These are phyloP conservation scores for Yamadazyma kitorensis DNA, from an alignment of 805 yeast species.

Conservation along the genomic window DNA sequence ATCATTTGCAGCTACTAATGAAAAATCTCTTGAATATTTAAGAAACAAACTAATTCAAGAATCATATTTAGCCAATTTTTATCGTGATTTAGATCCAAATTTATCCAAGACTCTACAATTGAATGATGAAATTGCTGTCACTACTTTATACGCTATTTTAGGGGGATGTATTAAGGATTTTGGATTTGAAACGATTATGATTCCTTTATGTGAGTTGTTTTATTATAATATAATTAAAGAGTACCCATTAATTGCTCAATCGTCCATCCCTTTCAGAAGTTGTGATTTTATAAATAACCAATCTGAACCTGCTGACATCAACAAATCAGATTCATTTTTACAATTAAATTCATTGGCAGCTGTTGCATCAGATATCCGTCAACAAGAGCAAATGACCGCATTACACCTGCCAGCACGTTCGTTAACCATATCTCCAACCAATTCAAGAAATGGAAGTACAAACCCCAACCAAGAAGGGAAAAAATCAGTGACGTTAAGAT, in stretches of 20 bases:
- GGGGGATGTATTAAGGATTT: constrained; percentile 77
- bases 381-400: constrained; percentile 5
- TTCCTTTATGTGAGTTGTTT: constrained; percentile 65
- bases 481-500: constrained; percentile 43
- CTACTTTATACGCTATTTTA: constrained; percentile 54
- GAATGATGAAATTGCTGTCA: constrained; percentile 50
- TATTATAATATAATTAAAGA: constrained; percentile 58
- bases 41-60: constrained; percentile 43
- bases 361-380: constrained; percentile 22
- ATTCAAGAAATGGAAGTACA: constrained; percentile 29
- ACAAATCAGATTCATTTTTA: constrained; percentile 12
- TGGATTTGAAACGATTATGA: constrained; percentile 70
- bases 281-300: constrained; percentile 1
- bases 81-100: constrained; percentile 45
- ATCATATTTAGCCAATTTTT: constrained; percentile 40
- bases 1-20: constrained; percentile 52
- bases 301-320: no score
- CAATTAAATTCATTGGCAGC: constrained; percentile 32
- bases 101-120: constrained; percentile 10
- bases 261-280: constrained; percentile 25
- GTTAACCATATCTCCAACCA: constrained; percentile 4
- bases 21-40: constrained; percentile 53
- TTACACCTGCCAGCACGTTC: not conserved
- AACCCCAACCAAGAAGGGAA: constrained; percentile 6
- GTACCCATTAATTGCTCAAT: constrained; percentile 60